A percentile compares a stretch with the other conserved stretches of the same genome.
These are phyloP conservation scores for Kazachstania psychrophila DNA, from an alignment of 805 yeast species.

Conservation along the genomic window DNA sequence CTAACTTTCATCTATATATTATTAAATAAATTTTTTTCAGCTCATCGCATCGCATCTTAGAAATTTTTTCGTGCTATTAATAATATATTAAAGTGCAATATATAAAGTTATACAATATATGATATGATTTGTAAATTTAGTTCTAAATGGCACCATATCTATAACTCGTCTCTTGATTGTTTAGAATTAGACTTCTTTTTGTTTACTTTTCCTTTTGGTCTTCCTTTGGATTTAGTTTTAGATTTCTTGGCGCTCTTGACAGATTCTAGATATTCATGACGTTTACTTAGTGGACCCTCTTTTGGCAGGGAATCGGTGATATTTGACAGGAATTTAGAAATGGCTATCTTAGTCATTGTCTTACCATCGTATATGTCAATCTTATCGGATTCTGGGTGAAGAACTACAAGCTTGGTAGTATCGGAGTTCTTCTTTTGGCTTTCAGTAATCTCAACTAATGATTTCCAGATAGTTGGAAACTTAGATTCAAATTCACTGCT, in stretches of 20 bases:
- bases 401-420: constrained; percentile 15
- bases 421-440: constrained; percentile 10
- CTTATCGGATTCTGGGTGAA: constrained; percentile 16
- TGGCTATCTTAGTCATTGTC: constrained; percentile 15
- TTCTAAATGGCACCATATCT: too few relatives aligned
- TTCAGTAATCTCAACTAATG: constrained; percentile 10
- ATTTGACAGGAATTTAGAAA: constrained; percentile 19
- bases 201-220: neutral
- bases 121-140: neutral
- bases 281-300: constrained; percentile 28
- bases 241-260: constrained; percentile 15
- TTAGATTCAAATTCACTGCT: constrained; percentile 6
- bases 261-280: constrained; percentile 14
- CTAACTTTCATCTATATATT: too few relatives aligned
- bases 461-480: constrained; percentile 18
- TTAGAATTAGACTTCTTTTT: neutral
- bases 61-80: neutral
- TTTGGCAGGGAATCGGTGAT: constrained; percentile 16
- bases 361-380: constrained; percentile 14
- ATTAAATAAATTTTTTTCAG: too few relatives aligned
- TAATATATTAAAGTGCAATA: too few relatives aligned
- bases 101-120: neutral
- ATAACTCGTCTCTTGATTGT: constrained; percentile 10
- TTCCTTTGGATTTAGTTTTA: constrained; percentile 7
- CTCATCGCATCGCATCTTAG: constrained; percentile 13